Conservation (phyloP, 2,329 filamentous ascomycete species). For the Trichoderma afroharzianum region DNA sequence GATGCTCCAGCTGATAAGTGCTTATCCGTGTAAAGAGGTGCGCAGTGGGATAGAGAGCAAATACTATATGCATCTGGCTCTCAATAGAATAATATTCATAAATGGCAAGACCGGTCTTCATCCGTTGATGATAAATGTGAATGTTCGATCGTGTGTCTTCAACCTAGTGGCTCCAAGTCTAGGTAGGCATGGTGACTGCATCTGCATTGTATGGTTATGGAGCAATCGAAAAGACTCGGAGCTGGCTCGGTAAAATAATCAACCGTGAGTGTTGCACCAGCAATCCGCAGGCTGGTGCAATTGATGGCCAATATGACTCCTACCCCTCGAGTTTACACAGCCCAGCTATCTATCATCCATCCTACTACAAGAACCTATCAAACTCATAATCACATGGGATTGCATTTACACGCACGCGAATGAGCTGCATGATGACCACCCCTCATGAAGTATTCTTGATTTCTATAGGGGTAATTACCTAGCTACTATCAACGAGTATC, state of each 20-base stretch:
- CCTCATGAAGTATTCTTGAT: not conserved
- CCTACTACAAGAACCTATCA: not conserved
- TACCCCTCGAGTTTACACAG: not conserved
- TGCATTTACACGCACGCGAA: not conserved
- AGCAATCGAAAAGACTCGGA: not conserved
- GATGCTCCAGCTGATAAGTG: not conserved
- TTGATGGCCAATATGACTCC: not conserved
- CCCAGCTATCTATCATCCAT: not conserved
- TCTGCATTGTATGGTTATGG: not conserved
- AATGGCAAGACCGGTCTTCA: not conserved
- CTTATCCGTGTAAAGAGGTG: not conserved
- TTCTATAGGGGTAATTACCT: not conserved
- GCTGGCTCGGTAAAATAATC: slow-evolving; percentile 2
- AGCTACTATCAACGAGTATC: not conserved
- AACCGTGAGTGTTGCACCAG: not conserved
- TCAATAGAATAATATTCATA: not conserved
- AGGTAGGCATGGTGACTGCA: not conserved
- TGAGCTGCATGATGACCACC: not conserved
- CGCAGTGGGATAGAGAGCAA: not conserved
- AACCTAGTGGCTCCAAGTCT: not conserved
- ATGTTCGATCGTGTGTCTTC: not conserved
- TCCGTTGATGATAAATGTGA: not conserved
- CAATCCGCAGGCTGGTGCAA: not conserved
- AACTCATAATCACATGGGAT: not conserved
- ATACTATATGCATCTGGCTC: not conserved